Evolutionary conservation across 495 filamentous ascomycete species (phyloP).

Genomic region (Collariella sp.): DNA sequence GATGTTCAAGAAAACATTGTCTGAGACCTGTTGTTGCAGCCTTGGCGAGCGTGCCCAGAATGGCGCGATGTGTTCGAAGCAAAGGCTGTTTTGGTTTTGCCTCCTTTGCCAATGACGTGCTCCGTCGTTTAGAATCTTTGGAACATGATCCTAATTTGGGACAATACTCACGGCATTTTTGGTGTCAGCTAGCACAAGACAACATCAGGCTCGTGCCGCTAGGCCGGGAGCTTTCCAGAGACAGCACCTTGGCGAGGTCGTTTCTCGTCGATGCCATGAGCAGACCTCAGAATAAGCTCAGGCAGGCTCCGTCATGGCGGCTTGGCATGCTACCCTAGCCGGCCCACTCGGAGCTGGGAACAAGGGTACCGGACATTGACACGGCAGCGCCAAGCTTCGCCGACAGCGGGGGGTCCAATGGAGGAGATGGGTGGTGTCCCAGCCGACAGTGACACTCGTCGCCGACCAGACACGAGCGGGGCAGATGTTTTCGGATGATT

Average conservation of each 20-base stretch:
- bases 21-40: too few relatives aligned
- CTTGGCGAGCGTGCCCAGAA: too few relatives aligned
- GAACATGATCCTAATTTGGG: too few relatives aligned
- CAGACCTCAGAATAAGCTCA: constrained; percentile 8
- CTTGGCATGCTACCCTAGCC: background rate
- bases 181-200: too few relatives aligned
- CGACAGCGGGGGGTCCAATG: background rate
- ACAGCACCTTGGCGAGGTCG: background rate
- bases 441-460: background rate
- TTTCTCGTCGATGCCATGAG: background rate
- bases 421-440: background rate
- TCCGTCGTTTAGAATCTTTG: too few relatives aligned
- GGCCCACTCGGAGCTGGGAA: background rate
- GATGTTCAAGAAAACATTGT: too few relatives aligned
- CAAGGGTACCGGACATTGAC: background rate
- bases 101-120: too few relatives aligned
- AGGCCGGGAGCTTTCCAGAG: background rate
- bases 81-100: too few relatives aligned
- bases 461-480: background rate
- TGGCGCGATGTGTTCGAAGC: too few relatives aligned
- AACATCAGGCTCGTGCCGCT: background rate
- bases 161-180: too few relatives aligned
- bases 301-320: background rate
- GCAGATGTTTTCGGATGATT: constrained; percentile 7
- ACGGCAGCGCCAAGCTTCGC: background rate